phyloP scores from a whole-genome alignment of 805 yeast species.

The Sugiyamaella qingdaonensis region DNA sequence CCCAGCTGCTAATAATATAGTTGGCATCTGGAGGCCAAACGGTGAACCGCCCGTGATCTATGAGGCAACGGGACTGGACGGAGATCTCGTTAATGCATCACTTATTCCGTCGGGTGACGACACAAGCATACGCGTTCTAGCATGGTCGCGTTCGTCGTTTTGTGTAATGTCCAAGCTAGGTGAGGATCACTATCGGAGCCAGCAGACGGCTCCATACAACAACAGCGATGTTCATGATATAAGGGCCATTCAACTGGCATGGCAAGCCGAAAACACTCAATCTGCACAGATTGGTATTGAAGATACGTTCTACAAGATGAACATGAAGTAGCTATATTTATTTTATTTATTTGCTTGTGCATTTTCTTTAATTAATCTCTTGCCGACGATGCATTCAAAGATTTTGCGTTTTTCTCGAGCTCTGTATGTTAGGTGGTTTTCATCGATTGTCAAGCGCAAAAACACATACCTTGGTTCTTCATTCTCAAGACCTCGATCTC shows the following conservation, averaged over 20 bases:
- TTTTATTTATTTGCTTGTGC: neutral
- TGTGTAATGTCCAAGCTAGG: too few relatives aligned
- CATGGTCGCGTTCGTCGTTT: too few relatives aligned
- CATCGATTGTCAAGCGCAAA: neutral
- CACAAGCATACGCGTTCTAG: neutral
- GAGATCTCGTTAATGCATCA: neutral
- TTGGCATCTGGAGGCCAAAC: constrained; percentile 15
- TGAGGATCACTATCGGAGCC: too few relatives aligned
- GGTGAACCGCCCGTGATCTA: neutral
- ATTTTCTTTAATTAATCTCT: neutral
- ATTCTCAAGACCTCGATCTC: constrained; percentile 46
- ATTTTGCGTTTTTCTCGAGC: neutral
- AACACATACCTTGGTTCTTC: constrained; percentile 18
- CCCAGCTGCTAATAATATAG: constrained; percentile 6
- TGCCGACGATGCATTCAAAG: neutral
- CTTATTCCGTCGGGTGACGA: neutral
- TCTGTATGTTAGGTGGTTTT: constrained; percentile 5
- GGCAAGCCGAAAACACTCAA: neutral
- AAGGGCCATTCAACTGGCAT: neutral
- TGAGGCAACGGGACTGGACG: neutral
- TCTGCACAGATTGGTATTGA: neutral
- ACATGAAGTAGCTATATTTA: neutral
- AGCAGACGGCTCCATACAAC: too few relatives aligned
- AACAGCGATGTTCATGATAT: neutral
- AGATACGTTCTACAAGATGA: neutral